These are phyloP conservation scores for Barbarea vulgaris DNA, from an alignment of 345 rosid genomes.

Conservation along the genomic window DNA sequence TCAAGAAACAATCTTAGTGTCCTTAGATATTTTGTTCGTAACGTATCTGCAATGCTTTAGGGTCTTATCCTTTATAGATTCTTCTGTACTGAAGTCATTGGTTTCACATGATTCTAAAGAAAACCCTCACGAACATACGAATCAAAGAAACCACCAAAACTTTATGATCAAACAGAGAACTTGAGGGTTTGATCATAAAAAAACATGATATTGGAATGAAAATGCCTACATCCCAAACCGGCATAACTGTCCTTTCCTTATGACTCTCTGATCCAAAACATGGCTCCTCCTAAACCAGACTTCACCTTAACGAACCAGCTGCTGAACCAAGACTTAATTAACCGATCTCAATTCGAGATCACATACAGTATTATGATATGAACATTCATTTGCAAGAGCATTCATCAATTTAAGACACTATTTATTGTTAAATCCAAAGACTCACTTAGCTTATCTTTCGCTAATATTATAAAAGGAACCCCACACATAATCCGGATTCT, in stretches of 20 bases:
- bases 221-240: background rate
- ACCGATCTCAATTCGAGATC: background rate
- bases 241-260: background rate
- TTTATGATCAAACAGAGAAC: background rate
- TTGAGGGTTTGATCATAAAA: no score
- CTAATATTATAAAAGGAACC: background rate
- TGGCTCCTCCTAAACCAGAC: background rate
- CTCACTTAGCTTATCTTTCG: background rate
- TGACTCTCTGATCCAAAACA: background rate
- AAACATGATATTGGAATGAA: no score
- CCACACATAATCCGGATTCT: background rate
- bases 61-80: background rate
- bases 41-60: background rate
- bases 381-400: background rate
- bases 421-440: background rate
- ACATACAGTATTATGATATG: background rate
- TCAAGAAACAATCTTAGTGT: conserved; percentile 17
- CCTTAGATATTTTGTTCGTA: background rate
- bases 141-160: background rate
- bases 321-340: background rate
- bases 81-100: background rate
- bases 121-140: background rate
- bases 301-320: conserved; percentile 2
- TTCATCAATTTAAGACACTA: background rate
- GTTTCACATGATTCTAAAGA: background rate